Conservation (phyloP, 768 basidiomycete species). For the Amylocystis lapponica region DNA sequence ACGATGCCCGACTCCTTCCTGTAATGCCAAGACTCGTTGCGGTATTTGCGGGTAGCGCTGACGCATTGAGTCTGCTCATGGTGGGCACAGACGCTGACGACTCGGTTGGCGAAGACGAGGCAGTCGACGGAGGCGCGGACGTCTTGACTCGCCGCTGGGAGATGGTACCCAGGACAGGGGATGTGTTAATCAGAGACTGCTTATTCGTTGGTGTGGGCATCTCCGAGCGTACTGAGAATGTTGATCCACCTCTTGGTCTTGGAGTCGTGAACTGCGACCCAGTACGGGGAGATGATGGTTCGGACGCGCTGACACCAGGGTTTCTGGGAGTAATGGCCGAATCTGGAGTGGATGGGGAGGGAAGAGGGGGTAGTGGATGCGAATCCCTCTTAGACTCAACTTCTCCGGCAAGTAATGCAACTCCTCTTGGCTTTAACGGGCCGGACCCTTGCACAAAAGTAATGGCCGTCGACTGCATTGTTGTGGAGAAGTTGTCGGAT, state of each 20-base stretch:
- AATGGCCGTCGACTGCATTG: no score
- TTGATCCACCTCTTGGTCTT: constrained; percentile 57
- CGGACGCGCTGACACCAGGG: constrained; percentile 17
- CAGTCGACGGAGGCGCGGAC: constrained; percentile 44
- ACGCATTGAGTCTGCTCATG: constrained; percentile 24
- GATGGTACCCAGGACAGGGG: constrained; percentile 60
- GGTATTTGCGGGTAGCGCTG: constrained; percentile 37
- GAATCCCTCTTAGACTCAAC: constrained; percentile 33
- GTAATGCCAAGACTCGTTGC: constrained; percentile 28
- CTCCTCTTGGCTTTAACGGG: no score
- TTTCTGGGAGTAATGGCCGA: constrained; percentile 12
- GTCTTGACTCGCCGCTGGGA: constrained; percentile 61
- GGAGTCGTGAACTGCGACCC: constrained; percentile 34
- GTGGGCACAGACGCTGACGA: constrained; percentile 30
- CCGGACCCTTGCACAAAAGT: no score
- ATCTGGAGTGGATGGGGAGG: constrained; percentile 32
- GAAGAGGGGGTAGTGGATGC: constrained; percentile 59
- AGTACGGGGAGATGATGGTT: constrained; percentile 46
- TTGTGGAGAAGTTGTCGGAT: no score
- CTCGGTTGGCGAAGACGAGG: constrained; percentile 33
- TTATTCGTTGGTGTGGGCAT: constrained; percentile 16
- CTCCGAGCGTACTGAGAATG: constrained; percentile 29
- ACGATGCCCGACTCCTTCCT: constrained; percentile 59
- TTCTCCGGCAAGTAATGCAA: no score
- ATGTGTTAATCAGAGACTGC: constrained; percentile 45